A percentile compares a stretch with the other conserved stretches of the same genome.
These are phyloP conservation scores for Aspergillaceae sp. DNA, from an alignment of 2,329 filamentous ascomycete species.

Conservation along the genomic window DNA sequence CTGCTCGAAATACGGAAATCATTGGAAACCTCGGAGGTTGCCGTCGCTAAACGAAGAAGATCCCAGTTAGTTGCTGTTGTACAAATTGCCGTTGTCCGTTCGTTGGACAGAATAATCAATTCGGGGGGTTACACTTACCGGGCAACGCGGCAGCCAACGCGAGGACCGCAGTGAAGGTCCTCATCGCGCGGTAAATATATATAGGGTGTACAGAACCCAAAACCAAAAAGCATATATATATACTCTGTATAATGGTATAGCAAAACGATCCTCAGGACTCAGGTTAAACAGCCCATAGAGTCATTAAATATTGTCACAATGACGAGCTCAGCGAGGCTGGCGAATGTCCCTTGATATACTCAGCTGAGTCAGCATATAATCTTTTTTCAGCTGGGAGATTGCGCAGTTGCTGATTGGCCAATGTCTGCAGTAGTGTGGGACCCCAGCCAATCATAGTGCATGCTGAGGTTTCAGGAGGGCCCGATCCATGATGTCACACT, in stretches of 20 bases:
- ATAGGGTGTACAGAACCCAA: neutral
- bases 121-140: constrained; percentile 6
- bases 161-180: constrained; percentile 5
- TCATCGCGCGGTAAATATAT: constrained; percentile 5
- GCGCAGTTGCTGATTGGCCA: neutral
- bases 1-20: constrained; percentile 6
- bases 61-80: neutral
- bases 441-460: neutral
- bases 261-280: no score
- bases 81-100: neutral
- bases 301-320: no score
- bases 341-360: no score
- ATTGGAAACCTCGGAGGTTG: constrained; percentile 7
- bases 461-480: neutral
- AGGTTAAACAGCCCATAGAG: no score
- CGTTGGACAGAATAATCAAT: neutral
- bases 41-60: constrained; percentile 9
- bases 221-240: neutral
- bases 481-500: neutral
- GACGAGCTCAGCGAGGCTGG: no score
- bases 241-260: neutral
- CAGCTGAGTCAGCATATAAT: no score
- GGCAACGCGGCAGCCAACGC: constrained; percentile 11
- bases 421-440: neutral
- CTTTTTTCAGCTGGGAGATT: no score